Evolutionary conservation across 139 green algal genomes (phyloP), one percentile per base, ranked within the genome.

Genomic region (Chlamydomonas sp.): DNA sequence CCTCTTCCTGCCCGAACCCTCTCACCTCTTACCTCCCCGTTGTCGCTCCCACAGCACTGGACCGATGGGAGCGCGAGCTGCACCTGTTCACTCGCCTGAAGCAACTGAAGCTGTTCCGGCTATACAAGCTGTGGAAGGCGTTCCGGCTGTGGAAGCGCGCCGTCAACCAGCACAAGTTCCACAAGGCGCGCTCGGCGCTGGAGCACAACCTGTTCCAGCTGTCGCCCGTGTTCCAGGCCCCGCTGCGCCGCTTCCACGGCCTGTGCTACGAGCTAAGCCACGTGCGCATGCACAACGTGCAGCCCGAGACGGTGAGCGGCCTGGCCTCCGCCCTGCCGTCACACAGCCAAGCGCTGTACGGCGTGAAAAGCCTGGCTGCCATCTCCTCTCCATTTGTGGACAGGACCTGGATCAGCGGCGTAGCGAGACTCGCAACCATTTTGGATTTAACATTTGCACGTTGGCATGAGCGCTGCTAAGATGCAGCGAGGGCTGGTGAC

Each of bases 21-120:
- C 18, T 31, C 66, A 49, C 66, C 16, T 64, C 17, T 31, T 84
- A 16, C 12, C 0, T 14, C 57, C 16, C 6, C 77, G 4, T 49
- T 49, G 31, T 49, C n/a, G 15, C 49, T 20, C 57, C 9, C 71
- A 77, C 89, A 94, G 93, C 84, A 0, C 90, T 98, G 61, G 93
- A 95, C 31, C 93, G 96, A 61, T 98, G 94, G 93, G 93, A 97
- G 92, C 91, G 93, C 16, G 95, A 98, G 89, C 90, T 96, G 85
- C 86, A 93, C 75, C 90, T 97, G n/a, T 98, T 94, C 86, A 90
- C 90, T 5, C 71, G 80, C 9, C 90, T 98, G 16, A 95, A 94
- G 81, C 78, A 85, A 59, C 91, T 97, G 18, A 85, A 85, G 61
- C 79, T 93, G 12, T 97, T 97, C 91, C 88, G 90, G 69, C 85